Percentiles rank a stretch among this genome's conserved stretches.
These are phyloP conservation scores for Agroathelia rolfsii DNA, from an alignment of 1,284 basidiomycete species.

Conservation along the genomic window DNA sequence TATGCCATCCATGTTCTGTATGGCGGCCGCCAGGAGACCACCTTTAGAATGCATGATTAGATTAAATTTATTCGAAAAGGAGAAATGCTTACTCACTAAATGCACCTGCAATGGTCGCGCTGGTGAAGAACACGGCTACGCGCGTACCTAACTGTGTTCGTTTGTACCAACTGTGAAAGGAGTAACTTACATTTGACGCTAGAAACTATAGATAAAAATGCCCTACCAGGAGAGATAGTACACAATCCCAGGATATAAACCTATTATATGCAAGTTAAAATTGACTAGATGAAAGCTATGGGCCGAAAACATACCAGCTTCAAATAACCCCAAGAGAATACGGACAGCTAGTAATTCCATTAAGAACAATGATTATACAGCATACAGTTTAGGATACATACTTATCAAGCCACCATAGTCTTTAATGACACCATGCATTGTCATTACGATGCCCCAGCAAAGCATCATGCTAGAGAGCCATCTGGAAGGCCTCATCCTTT, in stretches of 20 bases:
- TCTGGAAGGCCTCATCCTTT: conserved; percentile 44
- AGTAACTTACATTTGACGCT: conserved; percentile 5
- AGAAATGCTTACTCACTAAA: conserved; percentile 36
- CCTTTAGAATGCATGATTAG: conserved; percentile 22
- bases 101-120: conserved; percentile 59
- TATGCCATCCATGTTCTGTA: conserved; percentile 59
- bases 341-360: conserved; percentile 28
- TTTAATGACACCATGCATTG: conserved; percentile 40
- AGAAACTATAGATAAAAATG: neutral
- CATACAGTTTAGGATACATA: conserved; percentile 15
- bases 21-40: conserved; percentile 55
- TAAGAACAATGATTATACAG: conserved; percentile 2
- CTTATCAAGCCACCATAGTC: conserved; percentile 43
- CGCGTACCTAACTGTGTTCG: conserved; percentile 51
- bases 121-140: conserved; percentile 57
- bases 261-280: too few relatives aligned
- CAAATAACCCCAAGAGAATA: conserved; percentile 38
- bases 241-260: conserved; percentile 47
- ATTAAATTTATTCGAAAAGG: conserved; percentile 2
- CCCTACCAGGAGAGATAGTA: conserved; percentile 44
- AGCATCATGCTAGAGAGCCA: conserved; percentile 49
- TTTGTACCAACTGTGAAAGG: conserved; percentile 41
- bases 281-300: too few relatives aligned
- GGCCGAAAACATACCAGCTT: conserved; percentile 44
- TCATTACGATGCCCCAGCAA: conserved; percentile 51